These are phyloP conservation scores for Hymenotorrendiella dingleyae DNA, from an alignment of 2,329 filamentous ascomycete genomes.

Conservation along the genomic window DNA sequence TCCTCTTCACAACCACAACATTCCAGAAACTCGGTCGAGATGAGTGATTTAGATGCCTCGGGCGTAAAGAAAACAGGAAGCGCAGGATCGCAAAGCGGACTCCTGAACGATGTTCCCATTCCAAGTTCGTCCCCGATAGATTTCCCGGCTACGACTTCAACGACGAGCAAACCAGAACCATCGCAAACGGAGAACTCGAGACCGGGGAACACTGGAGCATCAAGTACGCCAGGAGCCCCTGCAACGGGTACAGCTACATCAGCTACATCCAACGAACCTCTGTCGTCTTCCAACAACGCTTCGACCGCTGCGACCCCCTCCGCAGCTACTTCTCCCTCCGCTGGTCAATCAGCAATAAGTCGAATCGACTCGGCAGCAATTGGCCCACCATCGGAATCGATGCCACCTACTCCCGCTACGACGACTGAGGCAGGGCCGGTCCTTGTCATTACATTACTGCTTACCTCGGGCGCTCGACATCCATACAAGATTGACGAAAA, in stretches of 20 bases:
- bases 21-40: slow-evolving; percentile 15
- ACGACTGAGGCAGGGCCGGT: slow-evolving; percentile 35
- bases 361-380: slow-evolving; percentile 22
- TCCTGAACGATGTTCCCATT: slow-evolving; percentile 23
- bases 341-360: slow-evolving; percentile 12
- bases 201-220: not conserved
- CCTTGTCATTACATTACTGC: slow-evolving; percentile 74
- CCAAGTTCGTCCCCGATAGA: slow-evolving; percentile 18
- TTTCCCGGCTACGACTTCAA: slow-evolving; percentile 11
- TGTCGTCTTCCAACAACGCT: slow-evolving; percentile 9
- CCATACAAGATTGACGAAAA: slow-evolving; percentile 85
- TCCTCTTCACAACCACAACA: slow-evolving; percentile 12
- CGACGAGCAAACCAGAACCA: slow-evolving; percentile 1
- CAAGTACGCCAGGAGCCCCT: not conserved
- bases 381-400: slow-evolving; percentile 17
- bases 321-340: slow-evolving; percentile 5
- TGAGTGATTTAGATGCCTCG: slow-evolving; percentile 22
- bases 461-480: slow-evolving; percentile 77
- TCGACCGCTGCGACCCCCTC: not conserved
- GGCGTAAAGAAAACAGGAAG: slow-evolving; percentile 11
- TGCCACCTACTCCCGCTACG: slow-evolving; percentile 9
- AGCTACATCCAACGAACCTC: slow-evolving; percentile 5
- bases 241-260: not conserved
- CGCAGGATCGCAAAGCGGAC: slow-evolving; percentile 19
- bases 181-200: slow-evolving; percentile 6